A percentile compares a stretch with the other conserved stretches of the same genome.
Conservation (phyloP, 208 protist genomes). For the Tritrichomonas musculus region DNA sequence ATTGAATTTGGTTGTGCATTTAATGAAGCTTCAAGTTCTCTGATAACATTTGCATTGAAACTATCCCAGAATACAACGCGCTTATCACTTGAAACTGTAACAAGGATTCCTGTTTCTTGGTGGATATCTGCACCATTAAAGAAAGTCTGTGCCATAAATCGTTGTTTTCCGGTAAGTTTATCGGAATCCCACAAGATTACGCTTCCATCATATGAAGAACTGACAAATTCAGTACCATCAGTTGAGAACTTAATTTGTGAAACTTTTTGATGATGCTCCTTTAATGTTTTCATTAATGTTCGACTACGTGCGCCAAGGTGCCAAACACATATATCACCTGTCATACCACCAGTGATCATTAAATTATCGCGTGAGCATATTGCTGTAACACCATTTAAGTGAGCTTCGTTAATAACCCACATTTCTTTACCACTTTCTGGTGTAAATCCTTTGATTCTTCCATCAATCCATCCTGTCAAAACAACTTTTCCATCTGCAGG, state of each 20-base stretch:
- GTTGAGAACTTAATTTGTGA: slow-evolving; percentile 65
- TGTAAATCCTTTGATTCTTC: slow-evolving; percentile 76
- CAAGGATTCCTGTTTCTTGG: neutral
- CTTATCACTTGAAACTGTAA: slow-evolving; percentile 25
- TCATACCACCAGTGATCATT: slow-evolving; percentile 75
- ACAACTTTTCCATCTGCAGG: slow-evolving; percentile 76
- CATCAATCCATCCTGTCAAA: slow-evolving; percentile 78
- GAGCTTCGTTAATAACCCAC: slow-evolving; percentile 81
- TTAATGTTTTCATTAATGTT: slow-evolving; percentile 74
- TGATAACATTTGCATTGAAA: slow-evolving; percentile 76
- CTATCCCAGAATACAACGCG: slow-evolving; percentile 77
- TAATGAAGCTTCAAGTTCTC: slow-evolving; percentile 73
- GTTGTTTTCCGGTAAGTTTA: neutral
- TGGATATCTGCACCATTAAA: slow-evolving; percentile 24
- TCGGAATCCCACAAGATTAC: slow-evolving; percentile 77
- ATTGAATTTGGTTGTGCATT: slow-evolving; percentile 74
- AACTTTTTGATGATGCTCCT: slow-evolving; percentile 80
- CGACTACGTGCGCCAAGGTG: slow-evolving; percentile 46
- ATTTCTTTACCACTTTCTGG: slow-evolving; percentile 78
- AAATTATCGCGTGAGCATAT: slow-evolving; percentile 63
- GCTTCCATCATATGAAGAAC: slow-evolving; percentile 76
- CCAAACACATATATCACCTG: slow-evolving; percentile 77
- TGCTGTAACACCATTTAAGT: slow-evolving; percentile 80
- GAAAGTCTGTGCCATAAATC: slow-evolving; percentile 7
- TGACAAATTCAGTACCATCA: slow-evolving; percentile 73